These are phyloP conservation scores for Saposhnikovia divaricata DNA, from an alignment of 129 eudicot species.

Conservation along the genomic window DNA sequence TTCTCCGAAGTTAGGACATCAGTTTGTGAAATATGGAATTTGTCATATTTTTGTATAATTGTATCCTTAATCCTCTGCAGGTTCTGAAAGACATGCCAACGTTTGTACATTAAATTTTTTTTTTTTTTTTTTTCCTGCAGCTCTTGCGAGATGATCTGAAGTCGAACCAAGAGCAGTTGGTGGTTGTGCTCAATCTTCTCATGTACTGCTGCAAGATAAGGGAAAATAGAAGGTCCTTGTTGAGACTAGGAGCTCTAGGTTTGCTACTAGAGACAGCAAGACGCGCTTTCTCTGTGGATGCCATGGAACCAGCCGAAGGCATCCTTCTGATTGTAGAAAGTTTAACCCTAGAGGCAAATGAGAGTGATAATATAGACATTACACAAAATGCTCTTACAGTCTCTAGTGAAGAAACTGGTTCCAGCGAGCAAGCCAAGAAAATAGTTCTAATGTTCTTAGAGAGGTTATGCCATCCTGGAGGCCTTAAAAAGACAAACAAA, in stretches of 20 bases:
- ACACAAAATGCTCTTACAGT: slow-evolving; percentile 69
- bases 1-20: neutral
- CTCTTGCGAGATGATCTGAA: slow-evolving; percentile 88
- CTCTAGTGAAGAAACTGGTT: slow-evolving; percentile 77
- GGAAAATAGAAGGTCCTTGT: slow-evolving; percentile 79
- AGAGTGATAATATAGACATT: slow-evolving; percentile 76
- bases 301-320: slow-evolving; percentile 98
- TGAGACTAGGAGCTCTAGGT: slow-evolving; percentile 76
- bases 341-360: slow-evolving; percentile 90
- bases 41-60: neutral
- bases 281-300: slow-evolving; percentile 96
- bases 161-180: slow-evolving; percentile 89
- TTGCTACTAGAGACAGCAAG: slow-evolving; percentile 91
- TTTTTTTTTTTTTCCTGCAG: slow-evolving; percentile 27
- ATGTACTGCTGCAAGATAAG: slow-evolving; percentile 97
- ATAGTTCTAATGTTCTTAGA: slow-evolving; percentile 94
- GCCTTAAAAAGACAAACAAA: slow-evolving; percentile 78
- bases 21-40: neutral
- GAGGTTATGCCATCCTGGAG: slow-evolving; percentile 70
- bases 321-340: slow-evolving; percentile 91
- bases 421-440: slow-evolving; percentile 94
- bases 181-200: slow-evolving; percentile 79
- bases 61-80: neutral
- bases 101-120: neutral
- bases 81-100: neutral